These are phyloP conservation scores for Aspergillus terreus DNA, from an alignment of 2,329 filamentous ascomycete genomes.

Conservation along the genomic window DNA sequence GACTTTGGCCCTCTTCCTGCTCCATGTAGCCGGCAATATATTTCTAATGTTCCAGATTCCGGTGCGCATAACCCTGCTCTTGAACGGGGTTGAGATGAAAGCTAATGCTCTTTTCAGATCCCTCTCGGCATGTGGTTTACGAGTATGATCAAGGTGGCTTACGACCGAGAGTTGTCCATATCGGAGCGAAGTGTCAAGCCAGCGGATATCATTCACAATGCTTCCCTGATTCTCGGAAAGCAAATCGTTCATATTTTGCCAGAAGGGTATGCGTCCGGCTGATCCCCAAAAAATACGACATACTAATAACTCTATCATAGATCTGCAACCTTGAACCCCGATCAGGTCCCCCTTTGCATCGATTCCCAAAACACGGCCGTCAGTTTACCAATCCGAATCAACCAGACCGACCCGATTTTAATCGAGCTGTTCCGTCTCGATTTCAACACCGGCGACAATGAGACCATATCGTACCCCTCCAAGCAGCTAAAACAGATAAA, in stretches of 20 bases:
- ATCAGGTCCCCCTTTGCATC: constrained; percentile 76
- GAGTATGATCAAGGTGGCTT: constrained; percentile 73
- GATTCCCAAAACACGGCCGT: constrained; percentile 59
- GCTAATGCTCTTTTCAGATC: constrained; percentile 45
- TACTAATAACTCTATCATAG: constrained; percentile 34
- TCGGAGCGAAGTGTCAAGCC: constrained; percentile 92
- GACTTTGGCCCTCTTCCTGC: constrained; percentile 66
- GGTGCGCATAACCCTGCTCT: constrained; percentile 44
- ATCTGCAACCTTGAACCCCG: constrained; percentile 82
- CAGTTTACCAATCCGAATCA: constrained; percentile 81
- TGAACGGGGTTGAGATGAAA: not conserved
- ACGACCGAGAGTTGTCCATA: constrained; percentile 87
- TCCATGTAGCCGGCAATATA: constrained; percentile 71
- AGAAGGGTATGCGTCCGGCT: constrained; percentile 63
- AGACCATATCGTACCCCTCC: constrained; percentile 70
- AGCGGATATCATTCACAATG: constrained; percentile 81
- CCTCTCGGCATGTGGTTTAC: constrained; percentile 71
- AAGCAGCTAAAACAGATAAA: constrained; percentile 73
- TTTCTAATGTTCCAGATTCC: constrained; percentile 92
- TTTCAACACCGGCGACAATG: constrained; percentile 73
- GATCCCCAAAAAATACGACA: not conserved
- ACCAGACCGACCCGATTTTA: constrained; percentile 82
- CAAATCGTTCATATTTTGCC: constrained; percentile 97
- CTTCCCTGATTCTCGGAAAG: constrained; percentile 89
- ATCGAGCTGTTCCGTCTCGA: constrained; percentile 89